phyloP scores from a whole-genome alignment of 768 basidiomycete genomes.

The Coprinellus micaceus region DNA sequence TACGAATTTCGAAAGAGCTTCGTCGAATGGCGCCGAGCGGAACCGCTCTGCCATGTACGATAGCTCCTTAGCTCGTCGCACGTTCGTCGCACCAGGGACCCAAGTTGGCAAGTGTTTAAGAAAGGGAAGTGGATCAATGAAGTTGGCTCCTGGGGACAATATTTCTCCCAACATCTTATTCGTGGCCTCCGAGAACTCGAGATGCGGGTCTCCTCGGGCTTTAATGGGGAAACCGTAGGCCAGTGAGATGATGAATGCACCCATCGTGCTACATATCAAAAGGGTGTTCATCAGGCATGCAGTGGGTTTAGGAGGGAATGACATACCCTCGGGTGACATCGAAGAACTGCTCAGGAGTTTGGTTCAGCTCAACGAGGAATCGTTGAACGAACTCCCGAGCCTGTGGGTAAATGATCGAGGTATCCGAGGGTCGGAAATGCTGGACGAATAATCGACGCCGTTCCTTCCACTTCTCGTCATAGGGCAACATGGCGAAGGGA shows the following conservation, averaged over 20 bases:
- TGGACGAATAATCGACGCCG: slow-evolving; percentile 38
- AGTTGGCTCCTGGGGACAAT: slow-evolving; percentile 24
- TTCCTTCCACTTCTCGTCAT: slow-evolving; percentile 39
- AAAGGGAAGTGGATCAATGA: slow-evolving; percentile 27
- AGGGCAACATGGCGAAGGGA: slow-evolving; percentile 37
- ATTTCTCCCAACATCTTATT: slow-evolving; percentile 19
- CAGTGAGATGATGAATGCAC: slow-evolving; percentile 10
- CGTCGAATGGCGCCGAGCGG: slow-evolving; percentile 32
- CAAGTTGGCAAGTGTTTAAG: slow-evolving; percentile 28
- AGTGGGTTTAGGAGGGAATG: neutral
- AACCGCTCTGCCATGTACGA: slow-evolving; percentile 25
- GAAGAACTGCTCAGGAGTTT: neutral
- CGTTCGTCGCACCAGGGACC: slow-evolving; percentile 32
- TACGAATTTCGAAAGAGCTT: slow-evolving; percentile 29
- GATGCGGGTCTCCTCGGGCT: slow-evolving; percentile 27
- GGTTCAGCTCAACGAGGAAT: neutral
- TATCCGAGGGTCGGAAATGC: slow-evolving; percentile 35
- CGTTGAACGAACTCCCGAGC: slow-evolving; percentile 9
- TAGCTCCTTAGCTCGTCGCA: slow-evolving; percentile 38
- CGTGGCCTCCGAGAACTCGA: slow-evolving; percentile 23
- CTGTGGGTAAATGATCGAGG: slow-evolving; percentile 26
- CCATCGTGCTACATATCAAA: neutral
- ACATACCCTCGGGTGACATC: neutral
- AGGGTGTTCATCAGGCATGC: too few species aligned
- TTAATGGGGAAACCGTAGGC: slow-evolving; percentile 9